Base-by-base conservation (phyloP, 352 stramenopile species). In the Blastocystis hominis region DNA sequence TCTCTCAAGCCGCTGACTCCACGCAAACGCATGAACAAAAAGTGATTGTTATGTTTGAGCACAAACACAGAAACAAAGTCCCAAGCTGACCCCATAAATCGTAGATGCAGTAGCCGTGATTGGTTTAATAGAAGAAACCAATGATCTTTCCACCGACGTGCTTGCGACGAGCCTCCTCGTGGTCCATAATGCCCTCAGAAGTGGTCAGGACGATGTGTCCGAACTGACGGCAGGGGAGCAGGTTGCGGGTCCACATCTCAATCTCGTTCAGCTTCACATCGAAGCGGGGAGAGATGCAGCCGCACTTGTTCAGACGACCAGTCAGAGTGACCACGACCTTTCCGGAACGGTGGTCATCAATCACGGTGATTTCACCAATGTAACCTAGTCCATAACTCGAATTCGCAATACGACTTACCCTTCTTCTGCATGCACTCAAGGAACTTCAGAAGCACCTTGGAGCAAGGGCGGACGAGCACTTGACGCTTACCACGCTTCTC, bases 381-480 rank as follows among this genome's bases (percentile, higher is more conserved):
- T 99, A 99, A 90, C 96, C 95, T 97, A 89, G 10, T 3, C 79
- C 66, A 30, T 61, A 46, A 54, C 13, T 13, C 24, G 24, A 30
- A 30, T 44, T 34, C 20, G 24, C 36, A 56, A 88, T 20, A 17
- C 24, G 36, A 90, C 93, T 91, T 90, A 97, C 94, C 95, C 92
- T 99, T 96, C 92, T 98, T 97, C 94, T 99, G 96, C 17, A 56
- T 56, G 50, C 95, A 94, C 92, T 98, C 95, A 90, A 99, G 94
- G 92, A 99, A 98, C 94, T 99, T 99, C 91, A 99, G 93, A 89
- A 99, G 97, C 75, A 99, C 97, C 95, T 99, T 99, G 84, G 95
- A 98, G 88, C 93, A 98, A 88, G 96, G 97, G 81, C 96, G 94
- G 91, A 99, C 96, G 30, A 99, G 91, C 64, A 99, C 97, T 92